Base-by-base conservation (phyloP, 202 grass and related monocot species). In the Panicum hallii region DNA sequence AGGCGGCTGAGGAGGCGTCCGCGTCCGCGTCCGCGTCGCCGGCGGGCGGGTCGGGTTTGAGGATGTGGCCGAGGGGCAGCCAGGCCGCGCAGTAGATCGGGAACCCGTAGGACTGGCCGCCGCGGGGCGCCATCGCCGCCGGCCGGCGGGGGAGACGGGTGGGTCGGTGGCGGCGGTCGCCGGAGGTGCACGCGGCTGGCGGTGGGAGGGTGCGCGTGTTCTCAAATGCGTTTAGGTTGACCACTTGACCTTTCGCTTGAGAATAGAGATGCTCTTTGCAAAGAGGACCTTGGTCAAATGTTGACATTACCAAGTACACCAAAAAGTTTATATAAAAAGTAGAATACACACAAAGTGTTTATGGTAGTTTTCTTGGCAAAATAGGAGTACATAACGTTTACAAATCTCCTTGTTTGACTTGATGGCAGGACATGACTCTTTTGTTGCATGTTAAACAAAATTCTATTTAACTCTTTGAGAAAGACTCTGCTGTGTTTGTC, bases 41-140 rank as follows among this genome's bases (percentile, higher is more conserved):
- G 22, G 74, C 58, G n/a, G 88, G 45, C 17, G 71, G 34, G 82
- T 63, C 48, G 9, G 84, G 61, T 6, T 44, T 45, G 54, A 85
- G 64, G 88, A 91, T 94, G 89, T 92, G 88, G 53, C 83, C 87
- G 5, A 94, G 83, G 63, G 97, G 93, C 12, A 97, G 79, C 91
- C 93, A 99, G 42, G 88, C 70, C 20, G 93, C 90, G 87, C 90
- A 97, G 88, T 93, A 99, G 85, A 99, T 97, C 57, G 93, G 97
- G 83, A 97, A 97, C 43, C 93, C 92, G 75, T 99, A 99, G 44
- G 93, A 94, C 86, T 86, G 85, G 8, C 85, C 71, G 49, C 72
- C 56, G 47, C 82, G 85, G 6, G 65, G n/a, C 14, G 77, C 55
- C 89, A 91, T 91, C 70, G 40, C 47, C 34, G 22, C 30, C 15